Conservation (phyloP, 352 stramenopile genomes). For the Phytophthora citrophthora region DNA sequence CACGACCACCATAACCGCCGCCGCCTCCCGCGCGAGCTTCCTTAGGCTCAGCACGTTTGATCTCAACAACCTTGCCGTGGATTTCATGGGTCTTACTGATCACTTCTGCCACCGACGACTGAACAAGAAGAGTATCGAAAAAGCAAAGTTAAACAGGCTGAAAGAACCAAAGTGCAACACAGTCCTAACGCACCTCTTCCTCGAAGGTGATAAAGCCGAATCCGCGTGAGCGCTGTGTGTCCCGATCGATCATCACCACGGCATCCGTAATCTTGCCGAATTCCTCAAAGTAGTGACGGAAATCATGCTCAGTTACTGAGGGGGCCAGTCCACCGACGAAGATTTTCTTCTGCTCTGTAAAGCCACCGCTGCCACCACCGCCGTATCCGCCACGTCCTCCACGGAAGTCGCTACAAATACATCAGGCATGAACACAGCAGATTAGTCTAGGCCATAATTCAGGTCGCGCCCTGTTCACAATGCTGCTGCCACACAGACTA, state of each 20-base stretch:
- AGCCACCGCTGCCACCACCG: constrained; percentile 25
- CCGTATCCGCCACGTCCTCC: constrained; percentile 38
- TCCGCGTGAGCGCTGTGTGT: constrained; percentile 90
- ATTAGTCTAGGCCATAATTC: constrained; percentile 26
- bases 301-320: constrained; percentile 90
- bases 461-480: constrained; percentile 1
- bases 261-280: constrained; percentile 92
- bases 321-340: constrained; percentile 92
- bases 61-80: constrained; percentile 91
- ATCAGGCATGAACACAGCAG: constrained; percentile 30
- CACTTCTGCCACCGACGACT: constrained; percentile 88
- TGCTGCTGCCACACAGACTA: constrained; percentile 18
- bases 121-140: constrained; percentile 4
- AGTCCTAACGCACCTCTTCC: constrained; percentile 61
- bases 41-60: constrained; percentile 89
- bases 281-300: constrained; percentile 92
- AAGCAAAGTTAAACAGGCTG: not conserved
- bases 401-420: constrained; percentile 48
- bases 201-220: constrained; percentile 96
- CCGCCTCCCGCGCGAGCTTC: constrained; percentile 53
- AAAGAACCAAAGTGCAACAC: not conserved
- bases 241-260: constrained; percentile 94
- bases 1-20: constrained; percentile 33
- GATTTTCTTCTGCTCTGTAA: constrained; percentile 91
- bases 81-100: constrained; percentile 91